A percentile compares a stretch with the other conserved stretches of the same genome.
These are phyloP conservation scores for Bauhinia variegata DNA, from an alignment of 306 rosid species.

Conservation along the genomic window DNA sequence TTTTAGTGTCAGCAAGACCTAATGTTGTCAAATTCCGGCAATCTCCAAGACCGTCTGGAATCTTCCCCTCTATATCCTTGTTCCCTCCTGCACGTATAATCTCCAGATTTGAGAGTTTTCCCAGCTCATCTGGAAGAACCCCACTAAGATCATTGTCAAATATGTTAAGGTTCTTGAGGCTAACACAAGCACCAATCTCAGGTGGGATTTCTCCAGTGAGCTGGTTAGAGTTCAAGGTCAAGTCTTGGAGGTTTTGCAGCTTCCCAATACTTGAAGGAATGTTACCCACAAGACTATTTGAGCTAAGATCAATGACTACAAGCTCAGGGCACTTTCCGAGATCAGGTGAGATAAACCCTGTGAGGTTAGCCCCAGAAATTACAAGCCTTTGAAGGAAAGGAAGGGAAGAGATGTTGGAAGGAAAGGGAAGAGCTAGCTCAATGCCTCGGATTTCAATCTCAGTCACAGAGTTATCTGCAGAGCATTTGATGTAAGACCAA, in stretches of 20 bases:
- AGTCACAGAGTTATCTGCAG: conserved; percentile 55
- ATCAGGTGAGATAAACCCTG: conserved; percentile 60
- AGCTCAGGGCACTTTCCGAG: conserved; percentile 61
- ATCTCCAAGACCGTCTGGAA: conserved; percentile 66
- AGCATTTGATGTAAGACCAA: conserved; percentile 74
- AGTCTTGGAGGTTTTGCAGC: conserved; percentile 61
- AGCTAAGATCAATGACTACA: conserved; percentile 59
- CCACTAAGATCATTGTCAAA: conserved; percentile 70
- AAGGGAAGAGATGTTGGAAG: conserved; percentile 63
- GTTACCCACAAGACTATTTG: conserved; percentile 64
- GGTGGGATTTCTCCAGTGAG: conserved; percentile 72
- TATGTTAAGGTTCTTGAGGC: conserved; percentile 56
- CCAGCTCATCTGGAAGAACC: conserved; percentile 56
- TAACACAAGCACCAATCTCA: conserved; percentile 60
- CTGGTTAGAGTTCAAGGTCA: conserved; percentile 71
- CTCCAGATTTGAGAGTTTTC: conserved; percentile 59
- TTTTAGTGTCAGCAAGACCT: conserved; percentile 78
- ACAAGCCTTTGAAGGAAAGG: conserved; percentile 63
- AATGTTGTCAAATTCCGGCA: conserved; percentile 64
- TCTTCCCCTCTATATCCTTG: conserved; percentile 62
- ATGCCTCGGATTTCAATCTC: conserved; percentile 59
- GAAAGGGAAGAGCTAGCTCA: conserved; percentile 68
- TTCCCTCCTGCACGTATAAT: conserved; percentile 80
- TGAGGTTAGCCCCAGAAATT: conserved; percentile 66
- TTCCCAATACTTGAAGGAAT: conserved; percentile 70